Base-by-base conservation (phyloP, 2,329 filamentous ascomycete genomes). In the Colletotrichum tanaceti region DNA sequence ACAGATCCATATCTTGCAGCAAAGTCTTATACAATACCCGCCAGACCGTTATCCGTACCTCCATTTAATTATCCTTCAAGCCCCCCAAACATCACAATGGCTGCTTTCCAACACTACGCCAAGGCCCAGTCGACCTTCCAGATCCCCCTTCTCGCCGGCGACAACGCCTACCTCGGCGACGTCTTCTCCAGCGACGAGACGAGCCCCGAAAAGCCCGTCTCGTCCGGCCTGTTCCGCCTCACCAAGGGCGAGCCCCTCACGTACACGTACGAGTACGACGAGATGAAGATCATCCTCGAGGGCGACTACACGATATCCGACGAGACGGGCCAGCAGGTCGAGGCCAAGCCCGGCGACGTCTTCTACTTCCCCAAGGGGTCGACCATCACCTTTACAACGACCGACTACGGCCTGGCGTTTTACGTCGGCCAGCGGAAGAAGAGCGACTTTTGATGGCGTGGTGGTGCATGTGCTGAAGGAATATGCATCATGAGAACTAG, bases 211-310 rank as follows among this genome's bases (percentile, higher is more conserved):
- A 87, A 85, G 73, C 89, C 90, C 67, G 86, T 91, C 68, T 87
- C 86, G 0, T 82, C 82, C 9, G 90, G 90, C 24, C 86, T 92
- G 75, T 92, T 91, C 81, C 85, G 89, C 14, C 82, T 92, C 13
- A 88, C 91, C 73, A 89, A 90, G 72, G 89, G 90, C 73, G 88
- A 88, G 4, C 87, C 89, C 1, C 83, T 92, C 20, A 87, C 89
- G 10, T 92, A 92, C 80, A 87, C 85, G 39, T 92, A 92, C 79
- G 88, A 83, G 47, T 92, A 91, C 78, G 86, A 92, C 74, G 90
- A 92, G 81, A 90, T 91, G 87, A 92, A 92, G 82, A 90, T 92
- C 75, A 89, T 92, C 71, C 79, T 92, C 11, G 89, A 91, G 73
- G 90, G 90, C 16, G 83, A 86, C 72, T 91, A 89, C 74, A 85